Percentiles rank a stretch among this genome's conserved stretches.
Evolutionary conservation across 805 yeast genomes (phyloP).

Genomic region (Wickerhamiella vanderwaltii): DNA sequence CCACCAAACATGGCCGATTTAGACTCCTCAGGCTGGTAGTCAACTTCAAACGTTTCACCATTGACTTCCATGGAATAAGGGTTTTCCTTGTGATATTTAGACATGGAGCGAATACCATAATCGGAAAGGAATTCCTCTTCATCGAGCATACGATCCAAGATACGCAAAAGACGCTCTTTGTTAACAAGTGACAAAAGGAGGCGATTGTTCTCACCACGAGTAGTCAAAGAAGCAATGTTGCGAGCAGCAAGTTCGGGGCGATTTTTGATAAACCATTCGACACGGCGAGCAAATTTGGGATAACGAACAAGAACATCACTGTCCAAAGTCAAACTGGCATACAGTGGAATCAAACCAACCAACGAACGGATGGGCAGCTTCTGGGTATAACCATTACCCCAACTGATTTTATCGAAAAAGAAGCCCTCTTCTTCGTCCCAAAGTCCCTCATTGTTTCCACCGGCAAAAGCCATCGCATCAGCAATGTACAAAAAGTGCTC

Average conservation of each 20-base stretch:
- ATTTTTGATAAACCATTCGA: constrained; percentile 72
- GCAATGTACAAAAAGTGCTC: constrained; percentile 87
- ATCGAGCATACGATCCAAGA: constrained; percentile 69
- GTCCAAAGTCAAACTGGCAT: constrained; percentile 79
- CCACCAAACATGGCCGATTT: constrained; percentile 94
- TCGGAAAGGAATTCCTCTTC: constrained; percentile 75
- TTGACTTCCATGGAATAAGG: constrained; percentile 78
- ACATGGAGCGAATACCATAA: constrained; percentile 78
- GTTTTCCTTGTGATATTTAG: constrained; percentile 71
- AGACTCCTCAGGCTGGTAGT: constrained; percentile 32
- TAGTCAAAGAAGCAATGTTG: constrained; percentile 72
- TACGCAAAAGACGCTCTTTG: constrained; percentile 63
- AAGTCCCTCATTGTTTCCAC: constrained; percentile 46
- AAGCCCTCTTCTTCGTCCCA: constrained; percentile 88
- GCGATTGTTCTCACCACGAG: constrained; percentile 67
- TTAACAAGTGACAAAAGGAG: constrained; percentile 66
- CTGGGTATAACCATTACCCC: constrained; percentile 55
- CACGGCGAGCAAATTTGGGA: constrained; percentile 70
- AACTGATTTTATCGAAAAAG: constrained; percentile 79
- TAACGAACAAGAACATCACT: constrained; percentile 66
- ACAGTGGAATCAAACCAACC: constrained; percentile 83
- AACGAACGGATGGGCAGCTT: constrained; percentile 76
- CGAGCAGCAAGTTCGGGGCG: constrained; percentile 58
- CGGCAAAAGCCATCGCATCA: constrained; percentile 72
- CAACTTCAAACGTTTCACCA: constrained; percentile 45